Base-by-base conservation (phyloP, 2,329 filamentous ascomycete species). In the Diaporthe capsici region DNA sequence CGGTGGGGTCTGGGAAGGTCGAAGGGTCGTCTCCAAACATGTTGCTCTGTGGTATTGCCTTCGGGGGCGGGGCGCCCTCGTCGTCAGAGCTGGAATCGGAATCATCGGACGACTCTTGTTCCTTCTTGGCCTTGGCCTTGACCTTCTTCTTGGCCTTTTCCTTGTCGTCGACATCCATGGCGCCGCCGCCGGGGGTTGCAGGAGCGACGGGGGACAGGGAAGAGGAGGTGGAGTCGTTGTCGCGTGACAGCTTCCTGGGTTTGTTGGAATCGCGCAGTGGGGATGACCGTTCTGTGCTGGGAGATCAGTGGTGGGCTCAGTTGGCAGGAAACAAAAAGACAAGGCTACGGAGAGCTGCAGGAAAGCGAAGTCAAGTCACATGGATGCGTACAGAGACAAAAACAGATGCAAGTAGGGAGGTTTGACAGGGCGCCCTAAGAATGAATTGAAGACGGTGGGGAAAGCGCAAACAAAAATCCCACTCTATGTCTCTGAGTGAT, bases 1-100 rank as follows among this genome's bases (percentile, higher is more conserved):
- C 90, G 49, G 96, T 98, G 1, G 96, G 95, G 82, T 99, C 97
- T 28, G 91, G 91, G 81, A 96, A 98, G n/a, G 92, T 95, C 37
- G 95, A 94, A 0, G 96, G 96, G 81, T 98, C 95, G 53, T 96
- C 93, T 76, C 96, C 96, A 83, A 98, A 98, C 0, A 95, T 96
- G 84, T 98, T 94, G 81, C 93, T 92, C 76, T 96, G 93, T 7
- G 94, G 95, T 55, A 90, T 88, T 68, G 93, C 91, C 37, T 90
- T 89, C 77, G 89, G 88, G 81, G 92, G 88, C 75, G 90, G 90
- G 80, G 91, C 86, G 79, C 90, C 86, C 82, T 92, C 89, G 76
- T 93, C 91, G 78, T 91, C 87, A 65, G 89, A 90, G 77, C 88
- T 90, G 17, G 85, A 89, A 72, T 88, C 86, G 15, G 79, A 82